These are phyloP conservation scores for Naganishia sp. DNA, from an alignment of 1,284 basidiomycete species.

Conservation along the genomic window DNA sequence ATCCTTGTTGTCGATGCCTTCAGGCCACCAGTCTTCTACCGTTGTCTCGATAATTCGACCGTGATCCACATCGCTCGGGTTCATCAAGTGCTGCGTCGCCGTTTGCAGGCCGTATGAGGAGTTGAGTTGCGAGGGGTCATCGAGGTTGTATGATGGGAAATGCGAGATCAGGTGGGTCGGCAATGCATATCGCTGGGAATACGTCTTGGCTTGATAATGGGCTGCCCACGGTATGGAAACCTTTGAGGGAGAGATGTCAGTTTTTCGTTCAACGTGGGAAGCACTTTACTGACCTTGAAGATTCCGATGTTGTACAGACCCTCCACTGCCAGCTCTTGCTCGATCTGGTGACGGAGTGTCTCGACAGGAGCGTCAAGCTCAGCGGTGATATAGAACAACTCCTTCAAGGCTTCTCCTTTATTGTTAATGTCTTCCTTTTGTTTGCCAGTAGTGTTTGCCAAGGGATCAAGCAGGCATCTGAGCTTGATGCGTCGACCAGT, in stretches of 20 bases:
- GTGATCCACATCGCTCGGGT: constrained; percentile 6
- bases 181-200: constrained; percentile 40
- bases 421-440: constrained; percentile 12
- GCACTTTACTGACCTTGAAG: constrained; percentile 47
- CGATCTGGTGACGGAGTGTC: constrained; percentile 40
- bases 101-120: constrained; percentile 34
- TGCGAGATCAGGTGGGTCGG: constrained; percentile 43
- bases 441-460: constrained; percentile 12
- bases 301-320: constrained; percentile 37
- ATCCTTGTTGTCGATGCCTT: constrained; percentile 26
- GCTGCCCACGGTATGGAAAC: constrained; percentile 48
- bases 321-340: constrained; percentile 36
- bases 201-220: constrained; percentile 43
- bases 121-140: constrained; percentile 44
- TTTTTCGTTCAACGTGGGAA: not conserved
- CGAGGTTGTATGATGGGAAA: constrained; percentile 49
- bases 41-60: constrained; percentile 20
- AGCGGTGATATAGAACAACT: constrained; percentile 43
- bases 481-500: constrained; percentile 14
- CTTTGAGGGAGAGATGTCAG: constrained; percentile 33
- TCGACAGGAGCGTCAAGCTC: constrained; percentile 39
- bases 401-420: constrained; percentile 30
- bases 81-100: constrained; percentile 32
- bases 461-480: constrained; percentile 19
- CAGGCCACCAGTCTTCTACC: constrained; percentile 40